Evolutionary conservation across 1,284 basidiomycete genomes (phyloP).

Genomic region (Tetrapyrgos nigripes): DNA sequence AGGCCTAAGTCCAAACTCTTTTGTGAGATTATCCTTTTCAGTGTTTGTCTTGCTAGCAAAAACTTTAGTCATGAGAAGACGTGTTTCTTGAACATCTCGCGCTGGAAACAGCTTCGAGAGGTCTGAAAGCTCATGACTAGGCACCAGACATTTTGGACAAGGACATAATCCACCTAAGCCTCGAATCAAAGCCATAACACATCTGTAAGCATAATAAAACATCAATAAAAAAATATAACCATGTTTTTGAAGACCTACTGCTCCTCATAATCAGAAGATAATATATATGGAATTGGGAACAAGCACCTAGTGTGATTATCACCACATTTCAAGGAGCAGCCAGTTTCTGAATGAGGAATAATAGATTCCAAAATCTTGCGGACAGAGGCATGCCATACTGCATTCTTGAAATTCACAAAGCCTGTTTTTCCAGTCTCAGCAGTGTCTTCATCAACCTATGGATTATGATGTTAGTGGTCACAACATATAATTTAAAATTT

Average conservation of each 20-base stretch:
- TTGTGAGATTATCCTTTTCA: constrained; percentile 29
- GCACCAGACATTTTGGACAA: constrained; percentile 42
- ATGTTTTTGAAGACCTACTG: constrained; percentile 32
- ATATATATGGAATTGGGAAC: constrained; percentile 38
- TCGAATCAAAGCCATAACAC: constrained; percentile 37
- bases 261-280: constrained; percentile 47
- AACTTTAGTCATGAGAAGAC: constrained; percentile 19
- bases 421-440: constrained; percentile 30
- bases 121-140: constrained; percentile 27
- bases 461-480: constrained; percentile 5
- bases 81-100: constrained; percentile 21
- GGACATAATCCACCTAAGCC: constrained; percentile 33
- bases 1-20: constrained; percentile 32
- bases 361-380: constrained; percentile 32
- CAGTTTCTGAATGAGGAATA: constrained; percentile 25
- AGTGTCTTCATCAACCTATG: constrained; percentile 33
- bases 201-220: constrained; percentile 19
- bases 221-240: background rate
- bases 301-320: constrained; percentile 29
- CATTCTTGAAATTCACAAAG: constrained; percentile 38
- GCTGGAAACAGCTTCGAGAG: constrained; percentile 14
- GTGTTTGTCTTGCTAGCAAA: constrained; percentile 7
- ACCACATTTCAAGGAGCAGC: constrained; percentile 29
- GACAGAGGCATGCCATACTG: constrained; percentile 42
- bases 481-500: background rate